phyloP scores from a whole-genome alignment of 2,329 filamentous ascomycete genomes.

The Lachnellula willkommii region DNA sequence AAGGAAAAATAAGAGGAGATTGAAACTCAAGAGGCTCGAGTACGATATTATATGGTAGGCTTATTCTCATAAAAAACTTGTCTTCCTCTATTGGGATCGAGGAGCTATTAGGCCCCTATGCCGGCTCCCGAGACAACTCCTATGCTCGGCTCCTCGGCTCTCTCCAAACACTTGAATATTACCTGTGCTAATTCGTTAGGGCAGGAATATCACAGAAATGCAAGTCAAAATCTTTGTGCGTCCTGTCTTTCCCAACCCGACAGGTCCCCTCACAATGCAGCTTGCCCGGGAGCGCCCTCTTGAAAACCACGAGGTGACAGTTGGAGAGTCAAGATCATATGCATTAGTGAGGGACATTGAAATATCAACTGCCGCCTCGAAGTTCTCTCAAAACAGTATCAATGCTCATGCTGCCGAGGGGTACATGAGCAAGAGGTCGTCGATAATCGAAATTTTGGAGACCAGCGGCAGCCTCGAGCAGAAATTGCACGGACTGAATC shows the following conservation, averaged over 20 bases:
- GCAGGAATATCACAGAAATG: conserved; percentile 14
- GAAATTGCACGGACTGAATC: conserved; percentile 1
- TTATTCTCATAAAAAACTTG: no score
- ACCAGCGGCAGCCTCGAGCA: conserved; percentile 2
- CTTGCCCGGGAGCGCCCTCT: conserved; percentile 5
- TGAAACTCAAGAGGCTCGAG: not conserved
- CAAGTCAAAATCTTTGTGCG: conserved; percentile 10
- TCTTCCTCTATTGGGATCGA: no score
- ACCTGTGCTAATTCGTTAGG: no score
- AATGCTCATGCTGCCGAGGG: not conserved
- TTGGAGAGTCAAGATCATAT: conserved; percentile 5
- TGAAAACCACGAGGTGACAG: not conserved
- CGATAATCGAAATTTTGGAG: not conserved
- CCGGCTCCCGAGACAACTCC: no score
- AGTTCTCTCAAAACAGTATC: not conserved
- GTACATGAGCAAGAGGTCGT: not conserved
- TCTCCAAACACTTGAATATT: no score
- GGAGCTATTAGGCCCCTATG: no score
- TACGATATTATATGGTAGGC: conserved; percentile 6
- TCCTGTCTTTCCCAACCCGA: conserved; percentile 7
- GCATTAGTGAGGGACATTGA: conserved; percentile 7
- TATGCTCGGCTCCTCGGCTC: no score
- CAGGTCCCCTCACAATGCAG: conserved; percentile 5
- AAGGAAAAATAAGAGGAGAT: not conserved
- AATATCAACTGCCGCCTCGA: not conserved